phyloP scores from a whole-genome alignment of 2,329 filamentous ascomycete genomes.

The Fusarium dimerum region DNA sequence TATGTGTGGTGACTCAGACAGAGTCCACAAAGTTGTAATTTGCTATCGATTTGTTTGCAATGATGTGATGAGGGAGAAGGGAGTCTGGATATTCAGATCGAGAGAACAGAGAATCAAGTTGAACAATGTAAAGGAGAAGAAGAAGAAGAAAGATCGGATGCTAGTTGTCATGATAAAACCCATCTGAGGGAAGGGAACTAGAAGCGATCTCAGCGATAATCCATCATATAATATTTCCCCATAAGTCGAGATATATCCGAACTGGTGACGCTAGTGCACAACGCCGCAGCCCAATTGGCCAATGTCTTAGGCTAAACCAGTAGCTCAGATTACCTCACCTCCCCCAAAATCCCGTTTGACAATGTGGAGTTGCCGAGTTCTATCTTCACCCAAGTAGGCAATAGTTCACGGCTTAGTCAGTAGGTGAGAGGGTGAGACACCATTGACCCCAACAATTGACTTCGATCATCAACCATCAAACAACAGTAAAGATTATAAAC shows the following conservation, averaged over 20 bases:
- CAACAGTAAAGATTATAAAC: slow-evolving; percentile 6
- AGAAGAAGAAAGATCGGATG: neutral
- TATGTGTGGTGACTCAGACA: neutral
- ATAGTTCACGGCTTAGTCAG: slow-evolving; percentile 10
- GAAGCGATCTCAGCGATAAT: neutral
- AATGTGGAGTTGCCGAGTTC: neutral
- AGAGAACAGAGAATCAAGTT: too few relatives aligned
- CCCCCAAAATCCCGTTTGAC: neutral
- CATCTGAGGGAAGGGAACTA: neutral
- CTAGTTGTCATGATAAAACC: neutral
- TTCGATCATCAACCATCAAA: slow-evolving; percentile 16
- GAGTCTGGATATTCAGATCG: neutral
- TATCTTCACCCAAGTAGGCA: neutral
- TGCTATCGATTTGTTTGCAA: neutral
- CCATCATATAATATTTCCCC: neutral
- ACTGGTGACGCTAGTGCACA: neutral
- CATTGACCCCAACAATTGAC: slow-evolving; percentile 7
- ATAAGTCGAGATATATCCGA: neutral
- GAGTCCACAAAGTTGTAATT: neutral
- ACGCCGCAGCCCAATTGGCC: too few relatives aligned
- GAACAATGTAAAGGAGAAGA: neutral
- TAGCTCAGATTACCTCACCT: slow-evolving; percentile 4
- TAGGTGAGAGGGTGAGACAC: neutral
- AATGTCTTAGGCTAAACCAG: too few relatives aligned
- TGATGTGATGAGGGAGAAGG: neutral